Base-by-base conservation (phyloP, 306 rosid genomes). In the Argentina anserina region DNA sequence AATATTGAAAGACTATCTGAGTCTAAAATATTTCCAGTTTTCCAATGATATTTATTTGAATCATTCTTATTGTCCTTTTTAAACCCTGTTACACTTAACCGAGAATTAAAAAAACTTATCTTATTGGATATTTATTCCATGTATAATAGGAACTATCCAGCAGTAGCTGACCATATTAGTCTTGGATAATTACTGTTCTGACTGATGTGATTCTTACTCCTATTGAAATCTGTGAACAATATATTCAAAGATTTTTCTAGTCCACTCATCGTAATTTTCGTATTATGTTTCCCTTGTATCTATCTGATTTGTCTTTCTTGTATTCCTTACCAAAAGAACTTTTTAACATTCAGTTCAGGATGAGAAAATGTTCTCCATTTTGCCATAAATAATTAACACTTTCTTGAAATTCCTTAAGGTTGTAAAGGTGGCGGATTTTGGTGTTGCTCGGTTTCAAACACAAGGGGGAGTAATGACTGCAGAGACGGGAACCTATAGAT, bases 391-490 rank as follows among this genome's bases (percentile, higher is more conserved):
- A 33, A 14, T 58, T 3, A 28, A 18, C 17, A 33, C 42, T 9
- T 29, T 29, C 1, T 14, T 33, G 23, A 3, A 21, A 69, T 59
- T 64, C 71, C 70, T 74, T 39, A 70, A 95, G 99, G 97, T 85
- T 81, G 99, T 95, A 71, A 95, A 95, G 86, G 97, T 95, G 75
- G 97, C 99, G 4, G 99, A 95, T 87, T 95, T 95, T 84, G 99
- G 99, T n/a, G 99, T 95, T 70, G 97, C 99, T 42, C 93, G 97
- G 70, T 90, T 87, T 81, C 96, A 88, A 65, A 90, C 79, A 66
- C 87, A 84, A 81, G 98, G 84, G 76, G 99, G 99, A 84, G 97
- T 90, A 56, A 95, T 95, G 99, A 95, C 99, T 53, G 99, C 99
- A 21, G 99, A 95, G 77, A 95, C 99, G 37, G 99, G 99, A 83